phyloP scores from a whole-genome alignment of 257 asterid genomes.

The Petunia axillaris region DNA sequence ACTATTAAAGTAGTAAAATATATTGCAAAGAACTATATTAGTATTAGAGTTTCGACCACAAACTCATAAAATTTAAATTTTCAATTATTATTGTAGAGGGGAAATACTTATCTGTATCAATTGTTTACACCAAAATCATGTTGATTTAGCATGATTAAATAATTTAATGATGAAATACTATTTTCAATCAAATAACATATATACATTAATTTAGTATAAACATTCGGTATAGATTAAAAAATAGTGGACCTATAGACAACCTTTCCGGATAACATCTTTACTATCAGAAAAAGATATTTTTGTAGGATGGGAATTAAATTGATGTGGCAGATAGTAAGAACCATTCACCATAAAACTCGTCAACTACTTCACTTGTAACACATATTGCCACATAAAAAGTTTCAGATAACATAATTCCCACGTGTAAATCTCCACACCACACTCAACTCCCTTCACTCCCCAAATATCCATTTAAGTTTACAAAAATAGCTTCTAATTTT shows the following conservation, averaged over 20 bases:
- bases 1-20: too few relatives aligned
- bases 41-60: too few relatives aligned
- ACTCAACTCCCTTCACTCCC: constrained; percentile 30
- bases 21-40: too few relatives aligned
- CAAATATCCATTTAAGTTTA: constrained; percentile 18
- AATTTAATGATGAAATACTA: too few relatives aligned
- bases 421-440: constrained; percentile 67
- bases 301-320: not conserved
- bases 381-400: constrained; percentile 21
- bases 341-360: constrained; percentile 1
- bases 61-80: too few relatives aligned
- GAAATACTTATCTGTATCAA: too few relatives aligned
- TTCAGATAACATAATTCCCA: constrained; percentile 56
- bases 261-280: not conserved
- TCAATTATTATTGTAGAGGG: too few relatives aligned
- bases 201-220: too few relatives aligned
- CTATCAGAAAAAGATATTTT: not conserved
- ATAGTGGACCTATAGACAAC: not conserved
- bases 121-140: too few relatives aligned
- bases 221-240: too few relatives aligned
- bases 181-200: too few relatives aligned
- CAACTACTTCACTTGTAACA: not conserved
- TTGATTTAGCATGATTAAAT: too few relatives aligned
- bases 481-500: not conserved
- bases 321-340: not conserved